Conservation (phyloP, 2,329 filamentous ascomycete species). For the Epichloe amarillans region DNA sequence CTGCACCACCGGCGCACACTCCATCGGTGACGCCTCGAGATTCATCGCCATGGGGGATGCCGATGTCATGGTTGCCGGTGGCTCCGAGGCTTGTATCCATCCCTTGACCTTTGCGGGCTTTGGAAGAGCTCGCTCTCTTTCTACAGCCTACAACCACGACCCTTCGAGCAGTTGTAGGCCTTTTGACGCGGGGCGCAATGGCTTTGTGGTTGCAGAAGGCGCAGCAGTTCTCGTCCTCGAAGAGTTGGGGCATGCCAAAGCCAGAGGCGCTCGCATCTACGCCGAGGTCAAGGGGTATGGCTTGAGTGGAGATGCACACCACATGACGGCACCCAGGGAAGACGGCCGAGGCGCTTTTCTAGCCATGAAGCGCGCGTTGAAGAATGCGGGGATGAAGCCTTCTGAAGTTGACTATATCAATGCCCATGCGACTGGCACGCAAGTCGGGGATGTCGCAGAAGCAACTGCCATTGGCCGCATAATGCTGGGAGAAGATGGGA, state of each 20-base stretch:
- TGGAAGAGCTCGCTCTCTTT: slow-evolving; percentile 71
- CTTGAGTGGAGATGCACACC: slow-evolving; percentile 77
- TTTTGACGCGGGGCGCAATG: slow-evolving; percentile 66
- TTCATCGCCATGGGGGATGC: slow-evolving; percentile 83
- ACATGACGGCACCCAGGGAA: slow-evolving; percentile 80
- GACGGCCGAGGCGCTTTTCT: slow-evolving; percentile 70
- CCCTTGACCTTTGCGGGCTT: slow-evolving; percentile 89
- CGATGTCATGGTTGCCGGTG: slow-evolving; percentile 91
- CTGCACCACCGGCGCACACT: slow-evolving; percentile 91
- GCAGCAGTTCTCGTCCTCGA: slow-evolving; percentile 81
- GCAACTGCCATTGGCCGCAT: slow-evolving; percentile 68
- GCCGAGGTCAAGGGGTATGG: slow-evolving; percentile 85
- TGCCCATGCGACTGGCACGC: slow-evolving; percentile 83
- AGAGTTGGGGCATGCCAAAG: slow-evolving; percentile 76
- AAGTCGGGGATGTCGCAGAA: slow-evolving; percentile 77
- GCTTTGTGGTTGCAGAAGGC: slow-evolving; percentile 90
- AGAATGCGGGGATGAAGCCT: slow-evolving; percentile 56
- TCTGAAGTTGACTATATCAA: slow-evolving; percentile 78
- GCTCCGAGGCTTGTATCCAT: slow-evolving; percentile 90
- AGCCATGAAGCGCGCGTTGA: slow-evolving; percentile 76
- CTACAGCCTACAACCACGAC: slow-evolving; percentile 63
- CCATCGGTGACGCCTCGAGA: slow-evolving; percentile 84
- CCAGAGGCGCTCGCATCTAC: slow-evolving; percentile 68
- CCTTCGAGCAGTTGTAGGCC: slow-evolving; percentile 66
- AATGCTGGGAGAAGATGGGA: slow-evolving; percentile 60